Conservation (phyloP, 495 filamentous ascomycete genomes). For the Lasiosphaeria ovina region DNA sequence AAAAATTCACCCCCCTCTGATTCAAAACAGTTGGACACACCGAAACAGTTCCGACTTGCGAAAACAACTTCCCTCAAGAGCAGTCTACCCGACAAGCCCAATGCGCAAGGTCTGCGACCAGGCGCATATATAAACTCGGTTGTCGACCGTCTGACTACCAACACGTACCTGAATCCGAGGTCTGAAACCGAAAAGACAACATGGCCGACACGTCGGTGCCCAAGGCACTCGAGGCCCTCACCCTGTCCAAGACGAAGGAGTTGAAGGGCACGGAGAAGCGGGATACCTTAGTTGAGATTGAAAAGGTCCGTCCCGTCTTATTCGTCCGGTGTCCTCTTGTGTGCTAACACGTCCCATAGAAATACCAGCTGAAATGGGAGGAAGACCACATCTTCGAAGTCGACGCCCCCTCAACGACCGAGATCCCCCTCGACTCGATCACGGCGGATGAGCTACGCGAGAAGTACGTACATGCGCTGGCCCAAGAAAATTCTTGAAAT, state of each 20-base stretch:
- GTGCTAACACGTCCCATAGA: conserved; percentile 32
- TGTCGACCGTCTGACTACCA: background rate
- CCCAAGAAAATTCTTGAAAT: too few species aligned
- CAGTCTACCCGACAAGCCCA: background rate
- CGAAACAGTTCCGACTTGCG: background rate
- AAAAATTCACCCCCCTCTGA: conserved; percentile 10
- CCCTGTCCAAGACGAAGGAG: conserved; percentile 50
- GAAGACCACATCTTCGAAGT: conserved; percentile 74
- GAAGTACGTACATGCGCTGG: conserved; percentile 32
- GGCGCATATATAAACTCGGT: background rate
- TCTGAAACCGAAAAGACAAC: conserved; percentile 4
- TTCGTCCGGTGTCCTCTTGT: background rate
- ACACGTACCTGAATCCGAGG: background rate
- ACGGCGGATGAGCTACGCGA: conserved; percentile 66
- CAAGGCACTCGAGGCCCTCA: conserved; percentile 36
- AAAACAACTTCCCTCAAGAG: background rate
- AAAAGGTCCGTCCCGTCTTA: conserved; percentile 50
- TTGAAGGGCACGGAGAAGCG: conserved; percentile 78
- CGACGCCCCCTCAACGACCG: conserved; percentile 69
- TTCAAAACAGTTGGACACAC: conserved; percentile 13
- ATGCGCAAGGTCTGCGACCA: background rate
- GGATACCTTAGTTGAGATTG: conserved; percentile 79
- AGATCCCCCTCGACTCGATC: conserved; percentile 66
- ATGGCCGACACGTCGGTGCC: conserved; percentile 38
- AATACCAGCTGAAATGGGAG: conserved; percentile 86